Base-by-base conservation (phyloP, 371 early-diverging fungal genomes). In the Mortierella sp. region DNA sequence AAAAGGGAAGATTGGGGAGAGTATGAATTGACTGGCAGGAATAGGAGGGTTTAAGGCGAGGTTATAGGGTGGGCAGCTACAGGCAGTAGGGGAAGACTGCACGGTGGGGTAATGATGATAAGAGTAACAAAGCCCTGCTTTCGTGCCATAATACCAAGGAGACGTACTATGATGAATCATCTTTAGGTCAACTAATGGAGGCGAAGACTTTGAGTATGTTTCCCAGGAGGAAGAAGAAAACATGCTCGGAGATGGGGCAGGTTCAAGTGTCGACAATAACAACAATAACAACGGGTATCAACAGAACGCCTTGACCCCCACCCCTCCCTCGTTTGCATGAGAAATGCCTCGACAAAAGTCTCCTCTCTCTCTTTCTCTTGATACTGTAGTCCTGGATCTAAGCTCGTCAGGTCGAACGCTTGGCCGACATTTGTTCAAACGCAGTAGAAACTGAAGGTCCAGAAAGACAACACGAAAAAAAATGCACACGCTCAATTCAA, bases 101-200 rank as follows among this genome's bases (percentile, higher is more conserved):
- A n/a, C n/a, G 37, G 29, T 34, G 34, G 58, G 58, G 58, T 58
- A 58, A 58, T 58, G 58, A 58, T 34, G 58, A 58, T 34, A 58
- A 58, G 37, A 58, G 34, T 34, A 58, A 58, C 8, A 19, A 19
- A n/a, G n/a, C n/a, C n/a, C n/a, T n/a, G n/a, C n/a, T n/a, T n/a
- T n/a, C n/a, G n/a, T n/a, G n/a, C n/a, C n/a, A n/a, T 4, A 34
- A n/a, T n/a, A n/a, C 34, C 19, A 34, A 8, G 31, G 31, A 58
- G 8, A 34, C 29, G 58, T 16, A 58, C 37, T 58, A 34, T 55
- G 58, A 55, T 55, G 34, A 55, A 34, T 55, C 58, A 14, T 55
- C n/a, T n/a, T 34, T 34, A 55, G 58, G 19, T 34, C 58, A 58
- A 58, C 58, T 2, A 14, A 34, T 4, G 11, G 29, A 58, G 55